These are phyloP conservation scores for Epichloe glyceriae DNA, from an alignment of 2,329 filamentous ascomycete species.

Conservation along the genomic window DNA sequence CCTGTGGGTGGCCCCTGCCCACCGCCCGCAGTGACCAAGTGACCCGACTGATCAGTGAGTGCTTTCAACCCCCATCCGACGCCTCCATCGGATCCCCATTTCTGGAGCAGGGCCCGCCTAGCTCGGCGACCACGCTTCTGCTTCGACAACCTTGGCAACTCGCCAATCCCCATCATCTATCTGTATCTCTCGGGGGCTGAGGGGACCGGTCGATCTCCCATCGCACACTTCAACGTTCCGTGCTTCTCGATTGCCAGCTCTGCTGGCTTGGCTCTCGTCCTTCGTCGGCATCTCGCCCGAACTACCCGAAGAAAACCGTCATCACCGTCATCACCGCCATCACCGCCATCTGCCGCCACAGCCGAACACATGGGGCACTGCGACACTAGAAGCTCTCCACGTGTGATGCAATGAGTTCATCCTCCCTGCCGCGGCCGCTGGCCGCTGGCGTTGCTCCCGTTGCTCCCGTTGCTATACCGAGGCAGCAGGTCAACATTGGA, in stretches of 20 bases:
- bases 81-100: background rate
- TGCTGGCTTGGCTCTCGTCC: no score
- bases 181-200: no score
- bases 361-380: background rate
- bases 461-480: conserved; percentile 45
- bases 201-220: no score
- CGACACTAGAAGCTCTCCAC: background rate
- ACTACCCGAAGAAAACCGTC: background rate
- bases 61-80: no score
- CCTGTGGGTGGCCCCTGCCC: background rate
- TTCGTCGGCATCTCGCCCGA: background rate
- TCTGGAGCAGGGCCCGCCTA: background rate
- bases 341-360: background rate
- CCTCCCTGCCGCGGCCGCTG: background rate
- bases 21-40: no score
- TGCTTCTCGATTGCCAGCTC: no score
- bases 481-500: conserved; percentile 71
- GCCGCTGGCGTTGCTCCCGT: conserved; percentile 8
- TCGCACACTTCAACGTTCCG: no score
- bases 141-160: no score
- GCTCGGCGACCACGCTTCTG: background rate
- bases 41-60: no score
- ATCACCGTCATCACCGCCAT: background rate
- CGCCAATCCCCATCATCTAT: no score
- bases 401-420: conserved; percentile 18